phyloP scores from a whole-genome alignment of 768 basidiomycete species.

The Pholiota molesta region DNA sequence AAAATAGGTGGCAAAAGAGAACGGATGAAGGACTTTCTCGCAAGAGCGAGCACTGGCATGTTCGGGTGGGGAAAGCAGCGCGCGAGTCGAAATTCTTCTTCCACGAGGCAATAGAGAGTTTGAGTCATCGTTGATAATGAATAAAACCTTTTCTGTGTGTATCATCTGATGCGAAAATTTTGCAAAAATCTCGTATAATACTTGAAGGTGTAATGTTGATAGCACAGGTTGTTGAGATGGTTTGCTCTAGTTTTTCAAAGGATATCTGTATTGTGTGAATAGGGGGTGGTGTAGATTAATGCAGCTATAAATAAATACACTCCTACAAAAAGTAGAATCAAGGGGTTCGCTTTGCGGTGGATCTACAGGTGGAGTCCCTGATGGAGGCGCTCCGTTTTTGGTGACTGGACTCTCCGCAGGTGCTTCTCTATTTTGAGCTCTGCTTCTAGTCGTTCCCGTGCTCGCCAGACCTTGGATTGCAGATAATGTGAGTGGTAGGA shows the following conservation, averaged over 20 bases:
- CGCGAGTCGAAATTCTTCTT: not conserved
- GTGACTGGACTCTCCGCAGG: constrained; percentile 16
- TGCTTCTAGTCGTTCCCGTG: constrained; percentile 93
- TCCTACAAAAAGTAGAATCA: constrained; percentile 16
- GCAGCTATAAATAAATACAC: constrained; percentile 10
- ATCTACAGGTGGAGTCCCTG: constrained; percentile 20
- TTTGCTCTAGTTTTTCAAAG: not conserved
- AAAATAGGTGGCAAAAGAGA: constrained; percentile 20
- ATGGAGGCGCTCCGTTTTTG: constrained; percentile 19
- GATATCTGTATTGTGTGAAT: constrained; percentile 13
- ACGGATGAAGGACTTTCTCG: constrained; percentile 25
- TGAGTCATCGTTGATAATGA: not conserved
- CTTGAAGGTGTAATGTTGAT: not conserved
- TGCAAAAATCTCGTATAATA: not conserved
- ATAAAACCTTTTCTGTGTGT: not conserved
- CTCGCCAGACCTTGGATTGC: constrained; percentile 96
- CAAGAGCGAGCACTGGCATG: constrained; percentile 26
- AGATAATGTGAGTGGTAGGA: constrained; percentile 84
- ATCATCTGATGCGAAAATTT: not conserved
- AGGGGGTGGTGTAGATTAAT: constrained; percentile 20
- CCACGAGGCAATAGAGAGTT: constrained; percentile 3
- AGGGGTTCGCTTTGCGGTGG: constrained; percentile 12
- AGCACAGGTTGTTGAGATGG: not conserved
- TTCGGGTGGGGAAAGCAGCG: constrained; percentile 27
- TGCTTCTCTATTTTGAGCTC: constrained; percentile 50